A percentile compares a stretch with the other conserved stretches of the same genome.
Evolutionary conservation across 805 yeast species (phyloP).

Genomic region (Yamadazyma nakazawae): DNA sequence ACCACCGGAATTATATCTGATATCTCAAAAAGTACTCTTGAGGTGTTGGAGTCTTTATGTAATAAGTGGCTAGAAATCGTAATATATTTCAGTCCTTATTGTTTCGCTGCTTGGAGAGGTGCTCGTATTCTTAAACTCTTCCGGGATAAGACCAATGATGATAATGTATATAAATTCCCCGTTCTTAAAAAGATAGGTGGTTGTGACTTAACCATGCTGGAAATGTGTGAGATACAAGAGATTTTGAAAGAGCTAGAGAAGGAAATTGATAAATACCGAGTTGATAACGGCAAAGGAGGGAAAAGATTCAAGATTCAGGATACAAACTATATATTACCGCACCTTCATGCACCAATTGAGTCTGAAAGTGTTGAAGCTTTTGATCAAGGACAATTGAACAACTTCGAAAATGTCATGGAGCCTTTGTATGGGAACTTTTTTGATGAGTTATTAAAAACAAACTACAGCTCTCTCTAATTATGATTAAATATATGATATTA

Average conservation of each 20-base stretch:
- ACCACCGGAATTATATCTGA: background rate
- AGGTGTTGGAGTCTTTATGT: background rate
- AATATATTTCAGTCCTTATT: slow-evolving; percentile 45
- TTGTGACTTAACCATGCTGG: background rate
- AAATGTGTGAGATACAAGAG: background rate
- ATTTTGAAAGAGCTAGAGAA: background rate
- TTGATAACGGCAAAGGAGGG: slow-evolving; percentile 3
- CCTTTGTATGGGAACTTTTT: background rate
- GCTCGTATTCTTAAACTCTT: background rate
- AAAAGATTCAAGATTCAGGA: background rate
- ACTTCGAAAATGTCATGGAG: background rate
- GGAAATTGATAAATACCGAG: background rate
- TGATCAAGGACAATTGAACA: background rate
- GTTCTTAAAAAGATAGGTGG: background rate
- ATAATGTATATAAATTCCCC: background rate
- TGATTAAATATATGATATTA: background rate
- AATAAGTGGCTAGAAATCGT: slow-evolving; percentile 1
- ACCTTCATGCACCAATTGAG: background rate
- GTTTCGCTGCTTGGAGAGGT: slow-evolving; percentile 56
- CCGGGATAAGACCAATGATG: background rate
- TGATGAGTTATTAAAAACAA: background rate
- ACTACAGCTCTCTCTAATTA: background rate
- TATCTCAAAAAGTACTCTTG: too few relatives aligned
- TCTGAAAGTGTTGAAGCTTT: background rate
- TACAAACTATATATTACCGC: background rate